Evolutionary conservation across 2,329 filamentous ascomycete species (phyloP).

Genomic region (Madurella fahalii): DNA sequence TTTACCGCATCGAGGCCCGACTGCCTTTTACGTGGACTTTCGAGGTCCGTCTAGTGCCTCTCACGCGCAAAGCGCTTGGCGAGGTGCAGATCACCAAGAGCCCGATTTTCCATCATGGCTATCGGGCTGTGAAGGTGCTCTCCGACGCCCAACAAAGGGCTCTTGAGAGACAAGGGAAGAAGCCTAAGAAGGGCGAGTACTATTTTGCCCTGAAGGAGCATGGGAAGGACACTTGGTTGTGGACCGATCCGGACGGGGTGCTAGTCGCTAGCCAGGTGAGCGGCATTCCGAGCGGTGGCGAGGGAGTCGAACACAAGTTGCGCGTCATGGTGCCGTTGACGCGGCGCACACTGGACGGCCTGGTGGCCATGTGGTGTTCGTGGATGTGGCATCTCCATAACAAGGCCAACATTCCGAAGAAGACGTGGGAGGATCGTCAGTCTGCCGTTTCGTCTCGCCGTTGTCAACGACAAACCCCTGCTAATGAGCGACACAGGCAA

Average conservation of each 20-base stretch:
- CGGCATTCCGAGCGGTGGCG: neutral
- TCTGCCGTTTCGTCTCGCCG: neutral
- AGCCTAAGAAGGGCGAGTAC: conserved; percentile 4
- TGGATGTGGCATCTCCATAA: conserved; percentile 21
- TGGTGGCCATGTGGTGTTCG: conserved; percentile 21
- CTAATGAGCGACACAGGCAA: neutral
- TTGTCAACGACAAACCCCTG: neutral
- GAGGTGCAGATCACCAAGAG: conserved; percentile 8
- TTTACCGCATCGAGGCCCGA: conserved; percentile 8
- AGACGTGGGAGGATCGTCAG: conserved; percentile 14
- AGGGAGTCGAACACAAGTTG: conserved; percentile 3
- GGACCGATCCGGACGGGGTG: conserved; percentile 6
- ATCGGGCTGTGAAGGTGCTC: conserved; percentile 2
- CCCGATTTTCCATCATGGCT: conserved; percentile 9
- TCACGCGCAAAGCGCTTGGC: conserved; percentile 9
- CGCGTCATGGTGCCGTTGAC: conserved; percentile 14
- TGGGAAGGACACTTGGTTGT: neutral
- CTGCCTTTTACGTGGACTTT: neutral
- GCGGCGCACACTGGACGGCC: conserved; percentile 7
- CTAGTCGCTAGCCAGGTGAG: conserved; percentile 9
- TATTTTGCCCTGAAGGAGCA: conserved; percentile 11
- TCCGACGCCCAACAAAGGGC: neutral
- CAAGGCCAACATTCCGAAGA: neutral
- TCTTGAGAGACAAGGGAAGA: neutral
- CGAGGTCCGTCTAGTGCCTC: conserved; percentile 2